A percentile compares a stretch with the other conserved stretches of the same genome.
phyloP scores from a whole-genome alignment of 805 yeast genomes.

The Ogataea ganodermae region DNA sequence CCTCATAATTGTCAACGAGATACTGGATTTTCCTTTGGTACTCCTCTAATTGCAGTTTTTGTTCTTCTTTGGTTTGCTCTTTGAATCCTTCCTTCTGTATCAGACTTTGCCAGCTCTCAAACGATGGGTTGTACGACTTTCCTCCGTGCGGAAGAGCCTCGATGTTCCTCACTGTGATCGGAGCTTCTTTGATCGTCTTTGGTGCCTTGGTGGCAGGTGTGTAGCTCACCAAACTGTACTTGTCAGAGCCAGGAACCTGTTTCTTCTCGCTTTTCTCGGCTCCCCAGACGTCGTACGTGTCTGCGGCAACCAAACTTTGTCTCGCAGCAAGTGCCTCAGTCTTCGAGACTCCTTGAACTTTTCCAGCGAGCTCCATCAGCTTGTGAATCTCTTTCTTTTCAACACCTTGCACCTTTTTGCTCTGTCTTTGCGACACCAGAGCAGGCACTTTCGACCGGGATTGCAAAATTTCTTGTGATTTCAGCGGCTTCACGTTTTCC shows the following conservation, averaged over 20 bases:
- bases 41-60: conserved; percentile 60
- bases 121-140: conserved; percentile 88
- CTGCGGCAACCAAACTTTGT: conserved; percentile 61
- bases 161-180: conserved; percentile 54
- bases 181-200: conserved; percentile 50
- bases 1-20: conserved; percentile 63
- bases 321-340: conserved; percentile 55
- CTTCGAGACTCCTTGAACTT: conserved; percentile 55
- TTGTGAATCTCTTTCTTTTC: conserved; percentile 61
- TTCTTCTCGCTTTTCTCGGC: conserved; percentile 39
- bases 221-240: conserved; percentile 40
- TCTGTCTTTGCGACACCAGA: conserved; percentile 42
- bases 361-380: conserved; percentile 77
- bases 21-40: conserved; percentile 64
- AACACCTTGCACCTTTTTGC: conserved; percentile 58
- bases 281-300: conserved; percentile 69
- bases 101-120: conserved; percentile 77
- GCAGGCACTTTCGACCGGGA: conserved; percentile 79
- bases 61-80: conserved; percentile 69
- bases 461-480: conserved; percentile 62
- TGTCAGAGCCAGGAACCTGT: conserved; percentile 34
- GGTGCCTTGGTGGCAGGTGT: conserved; percentile 58
- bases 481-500: conserved; percentile 39
- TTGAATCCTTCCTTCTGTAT: conserved; percentile 64
- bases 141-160: conserved; percentile 75